Evolutionary conservation across 2,329 filamentous ascomycete genomes (phyloP).

Genomic region (Ambrosiella xylebori): DNA sequence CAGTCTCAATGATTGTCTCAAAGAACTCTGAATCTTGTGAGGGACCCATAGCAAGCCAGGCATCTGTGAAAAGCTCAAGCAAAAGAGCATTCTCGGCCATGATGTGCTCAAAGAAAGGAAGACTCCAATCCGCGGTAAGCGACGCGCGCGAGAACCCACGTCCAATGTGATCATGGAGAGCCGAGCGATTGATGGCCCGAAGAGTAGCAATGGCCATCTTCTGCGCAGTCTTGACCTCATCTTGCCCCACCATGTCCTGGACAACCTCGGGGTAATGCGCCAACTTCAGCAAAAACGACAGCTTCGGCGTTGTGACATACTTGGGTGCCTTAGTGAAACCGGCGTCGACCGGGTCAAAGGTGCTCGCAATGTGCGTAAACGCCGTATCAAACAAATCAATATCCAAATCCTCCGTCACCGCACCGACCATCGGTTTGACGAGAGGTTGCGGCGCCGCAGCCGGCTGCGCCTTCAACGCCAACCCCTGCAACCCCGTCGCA

Average conservation of each 20-base stretch:
- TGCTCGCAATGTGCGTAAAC: constrained; percentile 58
- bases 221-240: constrained; percentile 56
- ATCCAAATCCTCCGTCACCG: constrained; percentile 53
- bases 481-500: no score
- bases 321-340: constrained; percentile 75
- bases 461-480: no score
- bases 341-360: constrained; percentile 63
- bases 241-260: constrained; percentile 68
- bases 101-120: constrained; percentile 97
- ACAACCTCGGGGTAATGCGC: constrained; percentile 55
- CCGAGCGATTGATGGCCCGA: constrained; percentile 47
- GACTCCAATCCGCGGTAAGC: constrained; percentile 77
- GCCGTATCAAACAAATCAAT: constrained; percentile 85
- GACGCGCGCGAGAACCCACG: constrained; percentile 57
- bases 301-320: constrained; percentile 73
- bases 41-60: constrained; percentile 44
- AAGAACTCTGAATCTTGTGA: constrained; percentile 52
- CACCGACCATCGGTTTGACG: neutral
- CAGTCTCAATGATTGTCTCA: constrained; percentile 63
- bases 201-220: constrained; percentile 71
- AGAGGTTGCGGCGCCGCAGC: no score
- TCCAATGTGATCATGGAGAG: constrained; percentile 38
- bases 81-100: constrained; percentile 83
- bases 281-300: constrained; percentile 65
- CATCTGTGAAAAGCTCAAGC: constrained; percentile 68